Evolutionary conservation across 768 basidiomycete species (phyloP).

Genomic region (Podaxis mareebaensis): DNA sequence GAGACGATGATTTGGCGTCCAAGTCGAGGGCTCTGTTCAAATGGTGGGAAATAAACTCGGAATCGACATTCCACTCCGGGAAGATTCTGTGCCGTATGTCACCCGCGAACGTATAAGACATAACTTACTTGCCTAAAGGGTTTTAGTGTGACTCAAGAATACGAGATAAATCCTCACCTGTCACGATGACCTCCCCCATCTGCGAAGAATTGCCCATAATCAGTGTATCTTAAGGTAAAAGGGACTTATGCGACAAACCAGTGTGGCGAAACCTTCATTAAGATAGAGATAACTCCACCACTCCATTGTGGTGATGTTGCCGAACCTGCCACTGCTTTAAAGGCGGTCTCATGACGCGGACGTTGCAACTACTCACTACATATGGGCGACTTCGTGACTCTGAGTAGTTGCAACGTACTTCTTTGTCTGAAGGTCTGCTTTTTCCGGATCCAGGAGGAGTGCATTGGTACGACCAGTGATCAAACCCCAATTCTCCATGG

Average conservation of each 20-base stretch:
- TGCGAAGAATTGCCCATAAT: constrained; percentile 24
- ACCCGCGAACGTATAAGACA: not conserved
- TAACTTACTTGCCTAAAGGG: constrained; percentile 51
- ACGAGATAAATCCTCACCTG: constrained; percentile 47
- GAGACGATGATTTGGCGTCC: constrained; percentile 85
- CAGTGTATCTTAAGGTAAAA: not conserved
- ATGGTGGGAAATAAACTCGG: constrained; percentile 78
- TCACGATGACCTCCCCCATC: constrained; percentile 88
- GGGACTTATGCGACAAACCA: constrained; percentile 46
- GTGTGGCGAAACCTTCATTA: constrained; percentile 87
- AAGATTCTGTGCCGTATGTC: constrained; percentile 47
- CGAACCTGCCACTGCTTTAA: constrained; percentile 58
- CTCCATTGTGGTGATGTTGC: constrained; percentile 91
- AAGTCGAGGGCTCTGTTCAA: constrained; percentile 75
- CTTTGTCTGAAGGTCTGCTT: constrained; percentile 69
- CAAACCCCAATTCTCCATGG: constrained; percentile 95
- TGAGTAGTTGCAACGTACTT: constrained; percentile 78
- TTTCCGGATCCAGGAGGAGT: constrained; percentile 78
- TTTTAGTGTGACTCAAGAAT: not conserved
- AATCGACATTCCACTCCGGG: constrained; percentile 86
- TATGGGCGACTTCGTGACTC: constrained; percentile 85
- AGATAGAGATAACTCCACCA: constrained; percentile 89
- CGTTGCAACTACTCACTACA: constrained; percentile 51
- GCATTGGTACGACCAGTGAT: constrained; percentile 87
- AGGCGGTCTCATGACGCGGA: not conserved